Conservation (phyloP, 2,329 filamentous ascomycete species). For the Nothophaeocryptopus gaeumannii region DNA sequence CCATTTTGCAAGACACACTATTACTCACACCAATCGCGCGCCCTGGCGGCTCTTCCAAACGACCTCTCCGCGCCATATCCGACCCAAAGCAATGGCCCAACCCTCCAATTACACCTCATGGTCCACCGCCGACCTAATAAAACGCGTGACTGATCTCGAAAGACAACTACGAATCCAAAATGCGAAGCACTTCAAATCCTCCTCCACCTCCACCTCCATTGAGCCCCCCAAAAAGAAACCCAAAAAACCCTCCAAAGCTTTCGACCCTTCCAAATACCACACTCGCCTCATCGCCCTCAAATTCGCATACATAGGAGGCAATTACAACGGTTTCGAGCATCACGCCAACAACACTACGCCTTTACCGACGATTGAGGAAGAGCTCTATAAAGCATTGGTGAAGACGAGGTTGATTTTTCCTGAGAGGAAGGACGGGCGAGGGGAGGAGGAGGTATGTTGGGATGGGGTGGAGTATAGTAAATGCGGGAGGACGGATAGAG, state of each 20-base stretch:
- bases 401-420: constrained; percentile 81
- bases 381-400: constrained; percentile 85
- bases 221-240: constrained; percentile 29
- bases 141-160: constrained; percentile 67
- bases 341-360: constrained; percentile 66
- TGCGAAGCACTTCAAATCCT: constrained; percentile 30
- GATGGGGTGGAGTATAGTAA: constrained; percentile 88
- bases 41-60: no score
- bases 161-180: constrained; percentile 55
- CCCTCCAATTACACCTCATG: constrained; percentile 57
- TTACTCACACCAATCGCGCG: no score
- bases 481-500: constrained; percentile 86
- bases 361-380: constrained; percentile 83
- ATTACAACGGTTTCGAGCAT: constrained; percentile 92
- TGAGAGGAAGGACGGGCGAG: constrained; percentile 35
- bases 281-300: constrained; percentile 87
- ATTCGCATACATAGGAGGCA: constrained; percentile 86
- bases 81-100: no score
- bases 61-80: no score
- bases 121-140: constrained; percentile 66
- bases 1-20: no score
- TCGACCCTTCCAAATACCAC: constrained; percentile 77
- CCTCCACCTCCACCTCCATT: constrained; percentile 10
- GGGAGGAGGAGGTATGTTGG: constrained; percentile 64
- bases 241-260: constrained; percentile 45